A percentile compares a stretch with the other conserved stretches of the same genome.
Conservation (phyloP, 108 stramenopile genomes). For the Nitzschia putrida region DNA sequence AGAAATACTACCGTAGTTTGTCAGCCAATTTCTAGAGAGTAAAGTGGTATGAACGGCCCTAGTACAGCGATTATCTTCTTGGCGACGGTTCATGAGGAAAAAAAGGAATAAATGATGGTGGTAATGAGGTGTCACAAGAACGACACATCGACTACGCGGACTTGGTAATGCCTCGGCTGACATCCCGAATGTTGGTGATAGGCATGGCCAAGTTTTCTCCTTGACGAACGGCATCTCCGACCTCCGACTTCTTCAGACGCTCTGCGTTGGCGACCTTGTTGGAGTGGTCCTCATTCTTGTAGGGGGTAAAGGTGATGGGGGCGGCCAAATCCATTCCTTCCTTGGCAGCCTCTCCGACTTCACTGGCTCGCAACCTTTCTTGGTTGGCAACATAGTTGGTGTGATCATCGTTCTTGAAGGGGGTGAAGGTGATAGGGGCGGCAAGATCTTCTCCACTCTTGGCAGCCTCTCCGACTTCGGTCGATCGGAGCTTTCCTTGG, state of each 20-base stretch:
- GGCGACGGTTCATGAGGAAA: no score
- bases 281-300: conserved; percentile 39
- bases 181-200: conserved; percentile 14
- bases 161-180: conserved; percentile 1
- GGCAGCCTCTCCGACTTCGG: conserved; percentile 31
- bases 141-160: background rate
- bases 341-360: conserved; percentile 31
- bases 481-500: conserved; percentile 9
- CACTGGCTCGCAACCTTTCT: background rate
- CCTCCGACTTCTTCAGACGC: conserved; percentile 5
- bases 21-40: no score
- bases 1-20: no score
- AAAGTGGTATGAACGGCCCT: no score
- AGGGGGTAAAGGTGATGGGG: conserved; percentile 39
- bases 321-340: conserved; percentile 32
- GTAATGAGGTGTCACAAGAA: no score
- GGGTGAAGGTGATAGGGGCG: conserved; percentile 39
- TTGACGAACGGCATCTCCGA: conserved; percentile 10
- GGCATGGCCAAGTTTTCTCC: conserved; percentile 30
- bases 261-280: conserved; percentile 29
- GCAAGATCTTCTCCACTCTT: conserved; percentile 37
- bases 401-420: conserved; percentile 37
- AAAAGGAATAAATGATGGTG: no score
- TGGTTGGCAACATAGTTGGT: conserved; percentile 33
- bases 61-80: no score